Evolutionary conservation across 179 eudicot species (phyloP), one percentile per base, ranked within the genome.

Genomic region (Silene coronaria): DNA sequence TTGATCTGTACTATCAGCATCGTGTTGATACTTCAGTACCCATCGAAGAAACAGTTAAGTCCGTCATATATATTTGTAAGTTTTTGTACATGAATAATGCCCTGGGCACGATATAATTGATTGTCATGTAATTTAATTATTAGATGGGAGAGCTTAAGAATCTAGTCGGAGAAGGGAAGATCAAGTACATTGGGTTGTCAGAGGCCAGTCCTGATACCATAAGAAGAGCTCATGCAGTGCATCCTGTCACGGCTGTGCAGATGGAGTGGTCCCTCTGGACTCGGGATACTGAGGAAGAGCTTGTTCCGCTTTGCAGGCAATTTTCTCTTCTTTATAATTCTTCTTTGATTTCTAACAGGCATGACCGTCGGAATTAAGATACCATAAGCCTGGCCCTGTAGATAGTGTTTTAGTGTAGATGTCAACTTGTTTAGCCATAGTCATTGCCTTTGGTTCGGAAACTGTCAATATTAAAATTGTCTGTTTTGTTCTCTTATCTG

Each of bases 1-100:
- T 87, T 64, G 96, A 91, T 82, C 87, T 89, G 38, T 89, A 87
- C 74, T 91, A 86, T 74, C 80, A 83, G 69, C 93, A 89, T 59
- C 84, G 91, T 4, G 85, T 89, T 17, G 91, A 89, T 73, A 83
- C 85, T 23, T 80, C 88, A 7, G 80, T 87, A 28, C 93, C 96
- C n/a, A 91, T 89, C 32, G 93, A 91, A 75, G 88, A 89, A 55
- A 91, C 96, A 12, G 92, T 91, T 77, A 27, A 65, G 77, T 53
- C 26, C 4, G 21, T 4, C 57, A 13, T n/a, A 51, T 36, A 7
- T 42, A 9, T 13, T 9, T 3, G 13, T 2, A 42, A 42, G 48
- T 42, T 42, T 42, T 42, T 42, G 48, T 42, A 42, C 14, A 42
- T 11, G 48, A 11, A 42, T 11, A 11, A 42, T 42, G 0, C 48